Evolutionary conservation across 2,329 filamentous ascomycete species (phyloP).

Genomic region (Neofusicoccum parvum): DNA sequence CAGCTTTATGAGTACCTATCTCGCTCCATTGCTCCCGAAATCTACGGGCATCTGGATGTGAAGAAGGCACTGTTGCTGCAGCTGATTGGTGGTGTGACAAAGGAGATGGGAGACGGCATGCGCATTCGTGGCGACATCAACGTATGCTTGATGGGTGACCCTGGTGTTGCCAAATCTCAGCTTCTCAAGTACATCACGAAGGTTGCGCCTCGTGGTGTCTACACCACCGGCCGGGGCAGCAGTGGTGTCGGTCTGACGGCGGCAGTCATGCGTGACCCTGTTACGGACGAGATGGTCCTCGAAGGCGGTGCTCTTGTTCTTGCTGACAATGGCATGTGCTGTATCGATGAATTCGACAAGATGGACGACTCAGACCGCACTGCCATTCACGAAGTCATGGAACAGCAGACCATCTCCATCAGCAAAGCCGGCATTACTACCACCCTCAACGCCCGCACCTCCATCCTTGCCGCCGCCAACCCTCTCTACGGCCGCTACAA

Average conservation of each 20-base stretch:
- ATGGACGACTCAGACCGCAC: slow-evolving; percentile 84
- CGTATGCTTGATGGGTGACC: slow-evolving; percentile 98
- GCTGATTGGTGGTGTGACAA: slow-evolving; percentile 92
- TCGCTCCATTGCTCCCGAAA: slow-evolving; percentile 95
- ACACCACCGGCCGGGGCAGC: slow-evolving; percentile 79
- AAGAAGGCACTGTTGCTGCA: slow-evolving; percentile 97
- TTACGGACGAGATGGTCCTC: slow-evolving; percentile 82
- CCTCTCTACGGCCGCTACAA: slow-evolving; percentile 98
- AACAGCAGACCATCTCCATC: slow-evolving; percentile 84
- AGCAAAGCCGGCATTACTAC: slow-evolving; percentile 95
- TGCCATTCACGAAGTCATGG: slow-evolving; percentile 86
- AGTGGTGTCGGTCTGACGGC: slow-evolving; percentile 81
- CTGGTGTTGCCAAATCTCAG: slow-evolving; percentile 98
- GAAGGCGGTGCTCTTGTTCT: slow-evolving; percentile 79
- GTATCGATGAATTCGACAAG: slow-evolving; percentile 86
- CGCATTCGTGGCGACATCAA: slow-evolving; percentile 99
- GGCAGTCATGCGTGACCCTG: slow-evolving; percentile 80
- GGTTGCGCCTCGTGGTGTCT: slow-evolving; percentile 89
- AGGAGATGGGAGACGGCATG: slow-evolving; percentile 98
- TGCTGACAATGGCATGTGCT: slow-evolving; percentile 82
- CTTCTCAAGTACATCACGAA: slow-evolving; percentile 98
- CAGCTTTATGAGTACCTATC: slow-evolving; percentile 95
- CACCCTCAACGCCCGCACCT: slow-evolving; percentile 92
- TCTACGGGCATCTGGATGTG: slow-evolving; percentile 93
- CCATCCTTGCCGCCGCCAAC: slow-evolving; percentile 94